Base-by-base conservation (phyloP, 805 yeast genomes). In the Candida ulmi region DNA sequence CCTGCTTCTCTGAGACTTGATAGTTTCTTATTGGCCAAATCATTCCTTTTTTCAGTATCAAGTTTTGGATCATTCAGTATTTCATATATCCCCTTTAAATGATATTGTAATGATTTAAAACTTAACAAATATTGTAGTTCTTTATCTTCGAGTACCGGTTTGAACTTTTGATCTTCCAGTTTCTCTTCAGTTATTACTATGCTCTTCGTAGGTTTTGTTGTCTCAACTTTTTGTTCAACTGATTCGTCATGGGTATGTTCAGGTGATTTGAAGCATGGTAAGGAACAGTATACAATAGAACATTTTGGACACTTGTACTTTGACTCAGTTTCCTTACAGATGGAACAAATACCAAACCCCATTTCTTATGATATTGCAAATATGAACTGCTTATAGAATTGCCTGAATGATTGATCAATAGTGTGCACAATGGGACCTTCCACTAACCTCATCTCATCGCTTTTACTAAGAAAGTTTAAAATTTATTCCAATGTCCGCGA, bases 1-100 rank as follows among this genome's bases (percentile, higher is more conserved):
- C 95, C 95, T 5, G 83, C 81, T 3, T 52, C 55, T 26, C 95
- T 61, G 13, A 86, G 61, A 39, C 76, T 77, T 8, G 75, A 66
- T 9, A 86, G 62, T 47, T 82, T 78, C 48, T 75, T 69, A 44
- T 78, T 71, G 2, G 85, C 85, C 11, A 82, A 69, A 19, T 74
- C 80, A 18, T 63, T 47, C 27, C 85, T 59, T 17, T 80, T 78
- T 18, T 80, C 87, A 11, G 69, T 68, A 3, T 81, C 64, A 2
- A 75, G 38, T 2, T 54, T 48, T 1, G 74, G 64, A 43, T 80
- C 78, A 25, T 60, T 57, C 13, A 83, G 66, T 15, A 83, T 68
- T 38, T 68, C 66, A 15, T 70, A 51, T 1, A 86, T 54, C 0
- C 72, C 57, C 17, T 62, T 47, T 5, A 86, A 58, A 53, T 85